Conservation (phyloP, 2,329 filamentous ascomycete species). For the Ustulina deusta region DNA sequence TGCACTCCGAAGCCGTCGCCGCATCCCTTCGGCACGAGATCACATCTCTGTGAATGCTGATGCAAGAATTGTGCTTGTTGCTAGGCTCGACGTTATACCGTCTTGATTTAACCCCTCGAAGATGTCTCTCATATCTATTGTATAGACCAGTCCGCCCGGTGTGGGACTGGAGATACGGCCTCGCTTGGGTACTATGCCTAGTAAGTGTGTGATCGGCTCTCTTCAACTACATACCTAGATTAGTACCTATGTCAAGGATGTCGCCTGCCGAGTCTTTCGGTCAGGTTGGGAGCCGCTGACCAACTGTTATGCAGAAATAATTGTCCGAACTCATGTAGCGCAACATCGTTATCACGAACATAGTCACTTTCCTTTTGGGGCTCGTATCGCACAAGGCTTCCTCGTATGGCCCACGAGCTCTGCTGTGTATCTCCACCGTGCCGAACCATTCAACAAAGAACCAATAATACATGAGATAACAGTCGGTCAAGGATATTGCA, state of each 20-base stretch:
- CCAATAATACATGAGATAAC: constrained; percentile 38
- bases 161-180: constrained; percentile 34
- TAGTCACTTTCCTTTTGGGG: constrained; percentile 48
- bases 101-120: not conserved
- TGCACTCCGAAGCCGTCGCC: constrained; percentile 20
- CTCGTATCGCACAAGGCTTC: constrained; percentile 39
- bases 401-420: constrained; percentile 30
- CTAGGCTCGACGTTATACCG: not conserved
- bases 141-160: not conserved
- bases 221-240: constrained; percentile 6
- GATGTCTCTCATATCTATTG: not conserved
- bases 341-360: constrained; percentile 40
- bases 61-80: not conserved
- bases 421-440: constrained; percentile 31
- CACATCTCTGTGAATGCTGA: not conserved
- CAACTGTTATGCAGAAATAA: constrained; percentile 27
- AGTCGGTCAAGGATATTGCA: constrained; percentile 40
- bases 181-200: constrained; percentile 17
- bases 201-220: constrained; percentile 4
- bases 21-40: not conserved
- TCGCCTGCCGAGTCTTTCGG: constrained; percentile 33
- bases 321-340: constrained; percentile 29
- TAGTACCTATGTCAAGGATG: constrained; percentile 12
- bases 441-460: constrained; percentile 3
- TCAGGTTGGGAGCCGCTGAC: constrained; percentile 33